These are phyloP conservation scores for Quercus suber DNA, from an alignment of 306 rosid genomes.

Conservation along the genomic window DNA sequence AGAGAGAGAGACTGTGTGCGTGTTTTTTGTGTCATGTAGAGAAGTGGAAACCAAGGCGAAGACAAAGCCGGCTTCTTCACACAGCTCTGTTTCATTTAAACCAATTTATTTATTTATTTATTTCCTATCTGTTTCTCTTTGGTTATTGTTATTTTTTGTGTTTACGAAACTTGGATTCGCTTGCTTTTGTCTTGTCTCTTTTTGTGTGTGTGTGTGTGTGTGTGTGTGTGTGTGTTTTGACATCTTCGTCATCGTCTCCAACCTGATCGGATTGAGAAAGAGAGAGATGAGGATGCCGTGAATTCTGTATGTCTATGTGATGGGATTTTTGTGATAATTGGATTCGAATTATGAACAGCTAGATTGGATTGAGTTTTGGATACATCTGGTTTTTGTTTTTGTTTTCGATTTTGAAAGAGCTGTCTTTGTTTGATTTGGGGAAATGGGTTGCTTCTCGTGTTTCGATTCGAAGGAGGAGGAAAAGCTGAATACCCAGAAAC, in stretches of 20 bases:
- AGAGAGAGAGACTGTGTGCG: neutral
- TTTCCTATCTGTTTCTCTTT: constrained; percentile 13
- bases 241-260: constrained; percentile 8
- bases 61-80: constrained; percentile 28
- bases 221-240: neutral
- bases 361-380: constrained; percentile 40
- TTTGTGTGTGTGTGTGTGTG: neutral
- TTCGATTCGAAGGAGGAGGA: constrained; percentile 93
- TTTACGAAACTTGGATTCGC: constrained; percentile 25
- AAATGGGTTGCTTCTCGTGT: constrained; percentile 90
- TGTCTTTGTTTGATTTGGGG: constrained; percentile 25
- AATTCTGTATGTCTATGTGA: constrained; percentile 25
- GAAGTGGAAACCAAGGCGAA: neutral
- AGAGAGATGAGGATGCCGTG: neutral
- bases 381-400: constrained; percentile 10
- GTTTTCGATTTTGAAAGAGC: constrained; percentile 2
- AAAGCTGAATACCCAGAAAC: constrained; percentile 64
- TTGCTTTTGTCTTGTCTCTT: constrained; percentile 26
- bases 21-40: neutral
- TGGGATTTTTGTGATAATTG: constrained; percentile 14
- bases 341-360: constrained; percentile 27
- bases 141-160: constrained; percentile 27
- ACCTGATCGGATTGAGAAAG: constrained; percentile 16
- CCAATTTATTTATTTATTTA: neutral
- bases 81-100: neutral